Evolutionary conservation across 2,329 filamentous ascomycete species (phyloP), one percentile per base, ranked within the genome.

Genomic region (Chaetoscypha palmicola): DNA sequence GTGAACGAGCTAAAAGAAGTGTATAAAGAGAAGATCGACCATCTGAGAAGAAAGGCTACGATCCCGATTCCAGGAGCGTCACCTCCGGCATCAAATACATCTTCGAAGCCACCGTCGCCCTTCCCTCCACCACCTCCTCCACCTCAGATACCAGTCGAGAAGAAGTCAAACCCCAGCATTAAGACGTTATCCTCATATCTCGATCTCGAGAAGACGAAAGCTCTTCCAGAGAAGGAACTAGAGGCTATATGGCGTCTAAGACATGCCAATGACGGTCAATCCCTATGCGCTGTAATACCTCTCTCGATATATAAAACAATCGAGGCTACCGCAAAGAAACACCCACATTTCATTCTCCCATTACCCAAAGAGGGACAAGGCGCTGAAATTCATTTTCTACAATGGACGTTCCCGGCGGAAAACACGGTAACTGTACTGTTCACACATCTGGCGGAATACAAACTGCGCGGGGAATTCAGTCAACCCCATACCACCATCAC

Each of bases 401-500:
- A 98, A 66, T 98, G 94, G 88, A 86, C 85, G 0, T 96, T 95
- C 66, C 90, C 94, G 48, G 74, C 80, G 0, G 70, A 72, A 68
- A 23, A 74, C 48, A 83, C 80, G 3, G 78, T 76, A 47, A 87
- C 84, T 0, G 82, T 97, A 4, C 79, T 98, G 24, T 97, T 98
- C 68, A 98, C 92, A 1, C 86, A 92, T 60, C 74, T 98, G 23
- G 91, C 87, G 12, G 88, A 96, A 63, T 98, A 85, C 70, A 96
- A 97, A 72, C 68, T 87, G 46, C 76, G 91, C 40, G 90, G 90
- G 40, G 86, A 95, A 64, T 98, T 81, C 61, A 88, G 88, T 34
- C 79, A 84, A 64, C 90, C 92, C 36, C 92, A 98, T 62, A 98
- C 92, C 0, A 96, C 88, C 2, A 72, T 97, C 43, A 96, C 91